Evolutionary conservation across 2,329 filamentous ascomycete species (phyloP).

Genomic region (Venturia aucupariae): DNA sequence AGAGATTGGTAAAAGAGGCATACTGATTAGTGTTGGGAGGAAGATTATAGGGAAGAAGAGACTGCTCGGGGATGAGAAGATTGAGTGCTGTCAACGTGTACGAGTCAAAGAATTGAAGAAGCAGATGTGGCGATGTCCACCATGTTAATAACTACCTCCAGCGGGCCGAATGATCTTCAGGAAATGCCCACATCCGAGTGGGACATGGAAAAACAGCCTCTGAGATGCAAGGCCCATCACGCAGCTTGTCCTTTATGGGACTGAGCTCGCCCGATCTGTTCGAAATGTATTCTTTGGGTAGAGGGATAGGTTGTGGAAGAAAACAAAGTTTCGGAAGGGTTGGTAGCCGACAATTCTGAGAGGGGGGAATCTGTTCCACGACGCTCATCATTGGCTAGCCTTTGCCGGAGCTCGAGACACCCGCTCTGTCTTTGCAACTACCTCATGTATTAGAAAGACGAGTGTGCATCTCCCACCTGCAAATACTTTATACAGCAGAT

Average conservation of each 20-base stretch:
- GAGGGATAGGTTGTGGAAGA: not conserved
- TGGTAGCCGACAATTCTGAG: not conserved
- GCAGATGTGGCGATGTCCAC: not conserved
- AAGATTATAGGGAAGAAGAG: not conserved
- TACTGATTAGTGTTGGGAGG: not conserved
- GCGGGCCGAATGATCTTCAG: not conserved
- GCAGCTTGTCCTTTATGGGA: not conserved
- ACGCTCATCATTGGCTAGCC: not conserved
- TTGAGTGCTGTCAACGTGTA: not conserved
- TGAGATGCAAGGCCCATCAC: constrained; percentile 1
- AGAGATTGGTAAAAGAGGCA: constrained; percentile 7
- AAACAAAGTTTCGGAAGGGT: constrained; percentile 2
- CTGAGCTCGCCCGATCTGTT: not conserved
- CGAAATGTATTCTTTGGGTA: not conserved
- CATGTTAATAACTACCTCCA: not conserved
- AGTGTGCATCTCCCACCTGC: not conserved
- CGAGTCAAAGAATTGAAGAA: not conserved
- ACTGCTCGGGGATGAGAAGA: not conserved
- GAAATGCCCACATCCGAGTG: not conserved
- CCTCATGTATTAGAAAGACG: no score
- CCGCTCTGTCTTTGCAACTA: not conserved
- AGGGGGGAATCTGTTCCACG: not conserved
- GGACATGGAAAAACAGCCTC: not conserved
- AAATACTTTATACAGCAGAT: not conserved
- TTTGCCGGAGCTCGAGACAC: not conserved